Evolutionary conservation across 805 yeast species (phyloP).

Genomic region (Candida khao-thaluensis): DNA sequence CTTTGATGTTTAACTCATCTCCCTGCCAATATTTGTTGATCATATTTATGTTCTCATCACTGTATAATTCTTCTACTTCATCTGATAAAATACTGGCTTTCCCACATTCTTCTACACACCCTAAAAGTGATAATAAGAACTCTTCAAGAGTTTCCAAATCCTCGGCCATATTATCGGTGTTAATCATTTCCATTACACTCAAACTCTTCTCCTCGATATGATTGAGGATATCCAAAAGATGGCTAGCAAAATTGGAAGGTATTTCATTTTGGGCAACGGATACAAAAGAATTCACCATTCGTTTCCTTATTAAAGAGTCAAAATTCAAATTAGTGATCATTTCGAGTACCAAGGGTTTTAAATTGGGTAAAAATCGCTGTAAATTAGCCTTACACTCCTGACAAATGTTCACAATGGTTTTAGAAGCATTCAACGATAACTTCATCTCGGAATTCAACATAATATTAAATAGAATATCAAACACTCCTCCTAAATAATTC

Average conservation of each 20-base stretch:
- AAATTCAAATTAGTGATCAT: conserved; percentile 43
- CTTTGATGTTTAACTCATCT: conserved; percentile 49
- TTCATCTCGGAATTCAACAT: conserved; percentile 23
- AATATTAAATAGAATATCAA: conserved; percentile 53
- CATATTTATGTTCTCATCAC: conserved; percentile 29
- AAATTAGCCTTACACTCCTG: conserved; percentile 50
- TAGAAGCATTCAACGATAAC: conserved; percentile 38
- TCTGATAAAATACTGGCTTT: conserved; percentile 66
- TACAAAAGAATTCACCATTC: conserved; percentile 61
- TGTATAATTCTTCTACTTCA: conserved; percentile 40
- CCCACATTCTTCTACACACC: conserved; percentile 68
- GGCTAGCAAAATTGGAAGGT: conserved; percentile 35
- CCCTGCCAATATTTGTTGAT: conserved; percentile 43
- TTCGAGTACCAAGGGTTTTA: conserved; percentile 47
- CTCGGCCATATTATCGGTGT: conserved; percentile 19
- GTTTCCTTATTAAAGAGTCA: conserved; percentile 51
- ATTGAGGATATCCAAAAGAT: conserved; percentile 20
- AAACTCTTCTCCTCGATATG: conserved; percentile 17
- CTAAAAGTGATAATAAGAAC: conserved; percentile 54
- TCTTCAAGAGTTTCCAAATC: conserved; percentile 28
- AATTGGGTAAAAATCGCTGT: conserved; percentile 42
- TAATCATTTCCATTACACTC: conserved; percentile 7
- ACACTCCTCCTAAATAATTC: conserved; percentile 46
- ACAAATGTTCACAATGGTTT: conserved; percentile 59
- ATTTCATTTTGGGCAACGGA: conserved; percentile 53